Percentiles rank a stretch among this genome's conserved stretches.
Conservation (phyloP, 2,329 filamentous ascomycete species). For the Fusarium virguliforme region DNA sequence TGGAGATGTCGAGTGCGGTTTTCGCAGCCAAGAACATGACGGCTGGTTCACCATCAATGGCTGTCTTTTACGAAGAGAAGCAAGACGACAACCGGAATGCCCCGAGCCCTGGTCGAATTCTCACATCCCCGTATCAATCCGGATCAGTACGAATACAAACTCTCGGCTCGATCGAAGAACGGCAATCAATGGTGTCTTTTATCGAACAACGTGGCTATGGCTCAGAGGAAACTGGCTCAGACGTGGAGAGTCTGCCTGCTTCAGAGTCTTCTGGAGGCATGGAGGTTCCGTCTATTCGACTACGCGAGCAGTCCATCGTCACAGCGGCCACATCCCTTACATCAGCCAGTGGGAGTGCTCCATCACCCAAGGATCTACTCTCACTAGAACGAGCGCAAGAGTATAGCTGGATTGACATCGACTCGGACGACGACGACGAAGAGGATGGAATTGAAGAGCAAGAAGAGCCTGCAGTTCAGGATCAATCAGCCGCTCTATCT, state of each 20-base stretch:
- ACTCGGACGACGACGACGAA: conserved; percentile 54
- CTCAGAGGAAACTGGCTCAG: conserved; percentile 52
- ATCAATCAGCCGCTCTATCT: conserved; percentile 45
- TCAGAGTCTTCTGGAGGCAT: conserved; percentile 54
- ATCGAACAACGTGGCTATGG: conserved; percentile 46
- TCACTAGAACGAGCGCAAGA: conserved; percentile 42
- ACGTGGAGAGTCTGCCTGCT: conserved; percentile 54
- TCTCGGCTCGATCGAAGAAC: conserved; percentile 58
- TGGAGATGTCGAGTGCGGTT: conserved; percentile 65
- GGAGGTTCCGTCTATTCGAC: conserved; percentile 54
- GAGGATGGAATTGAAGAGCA: conserved; percentile 40
- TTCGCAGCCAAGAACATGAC: conserved; percentile 69
- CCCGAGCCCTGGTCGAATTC: conserved; percentile 41
- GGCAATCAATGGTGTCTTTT: conserved; percentile 57
- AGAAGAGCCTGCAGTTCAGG: conserved; percentile 24
- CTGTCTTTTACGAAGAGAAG: conserved; percentile 55
- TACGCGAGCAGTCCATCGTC: conserved; percentile 56
- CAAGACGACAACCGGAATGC: conserved; percentile 32
- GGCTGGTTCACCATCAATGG: conserved; percentile 63
- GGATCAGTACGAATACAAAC: conserved; percentile 53
- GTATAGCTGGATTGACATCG: conserved; percentile 59
- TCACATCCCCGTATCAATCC: conserved; percentile 51
- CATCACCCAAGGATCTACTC: conserved; percentile 49
- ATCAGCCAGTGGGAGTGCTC: conserved; percentile 50
- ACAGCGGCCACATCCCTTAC: conserved; percentile 58